Conservation (phyloP, 495 filamentous ascomycete genomes). For the Neurospora sublineolata region DNA sequence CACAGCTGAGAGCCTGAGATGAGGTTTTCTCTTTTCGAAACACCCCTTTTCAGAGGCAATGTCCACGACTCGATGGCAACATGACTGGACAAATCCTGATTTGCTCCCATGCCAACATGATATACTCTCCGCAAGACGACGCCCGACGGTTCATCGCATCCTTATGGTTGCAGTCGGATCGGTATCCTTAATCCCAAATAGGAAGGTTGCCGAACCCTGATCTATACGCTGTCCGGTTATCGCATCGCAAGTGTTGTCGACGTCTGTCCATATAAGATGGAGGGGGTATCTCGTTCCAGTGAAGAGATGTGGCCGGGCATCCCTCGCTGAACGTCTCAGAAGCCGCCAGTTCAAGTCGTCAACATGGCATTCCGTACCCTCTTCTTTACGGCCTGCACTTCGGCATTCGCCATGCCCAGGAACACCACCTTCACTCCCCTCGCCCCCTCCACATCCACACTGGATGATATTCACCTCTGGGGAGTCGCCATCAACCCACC, state of each 20-base stretch:
- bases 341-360: not conserved
- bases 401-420: not conserved
- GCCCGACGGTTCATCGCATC: not conserved
- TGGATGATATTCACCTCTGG: not conserved
- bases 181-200: not conserved
- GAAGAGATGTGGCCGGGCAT: not conserved
- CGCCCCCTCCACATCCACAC: not conserved
- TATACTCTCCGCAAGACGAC: not conserved
- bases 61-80: not conserved
- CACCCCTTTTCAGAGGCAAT: not conserved
- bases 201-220: not conserved
- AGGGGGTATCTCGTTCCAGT: not conserved
- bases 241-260: not conserved
- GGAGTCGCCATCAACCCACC: constrained; percentile 11
- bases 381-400: not conserved
- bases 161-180: not conserved
- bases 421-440: not conserved
- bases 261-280: not conserved
- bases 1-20: not conserved
- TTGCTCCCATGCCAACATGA: not conserved
- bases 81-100: not conserved
- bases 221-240: not conserved
- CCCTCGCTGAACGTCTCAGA: not conserved
- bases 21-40: not conserved
- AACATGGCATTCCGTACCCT: not conserved